phyloP scores from a whole-genome alignment of 257 asterid genomes.

The Rehmannia glutinosa region DNA sequence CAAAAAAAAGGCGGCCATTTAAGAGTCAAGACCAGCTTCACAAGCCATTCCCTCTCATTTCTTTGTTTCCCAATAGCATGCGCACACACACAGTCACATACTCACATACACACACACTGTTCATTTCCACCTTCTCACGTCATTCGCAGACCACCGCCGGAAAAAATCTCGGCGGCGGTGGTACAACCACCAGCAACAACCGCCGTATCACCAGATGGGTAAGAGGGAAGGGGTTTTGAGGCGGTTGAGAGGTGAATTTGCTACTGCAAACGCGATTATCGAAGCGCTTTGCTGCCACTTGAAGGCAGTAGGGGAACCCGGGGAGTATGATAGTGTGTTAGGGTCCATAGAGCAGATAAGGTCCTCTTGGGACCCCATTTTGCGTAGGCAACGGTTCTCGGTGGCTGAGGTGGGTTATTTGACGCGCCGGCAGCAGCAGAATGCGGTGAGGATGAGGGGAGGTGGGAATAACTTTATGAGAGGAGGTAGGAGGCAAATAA shows the following conservation, averaged over 20 bases:
- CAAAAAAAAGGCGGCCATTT: slow-evolving; percentile 31
- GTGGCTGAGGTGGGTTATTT: slow-evolving; percentile 67
- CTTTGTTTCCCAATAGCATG: slow-evolving; percentile 15
- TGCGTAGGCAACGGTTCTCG: slow-evolving; percentile 93
- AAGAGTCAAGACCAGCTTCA: slow-evolving; percentile 34
- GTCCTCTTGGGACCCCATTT: slow-evolving; percentile 64
- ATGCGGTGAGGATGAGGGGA: slow-evolving; percentile 27
- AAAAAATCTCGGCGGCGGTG: slow-evolving; percentile 41
- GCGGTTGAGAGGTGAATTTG: slow-evolving; percentile 91
- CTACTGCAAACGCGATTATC: slow-evolving; percentile 87
- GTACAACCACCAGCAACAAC: slow-evolving; percentile 50
- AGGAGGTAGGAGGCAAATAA: slow-evolving; percentile 40
- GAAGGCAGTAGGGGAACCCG: slow-evolving; percentile 56
- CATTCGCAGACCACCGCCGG: slow-evolving; percentile 49
- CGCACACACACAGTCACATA: too few relatives aligned
- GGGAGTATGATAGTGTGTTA: slow-evolving; percentile 77
- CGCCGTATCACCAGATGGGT: slow-evolving; percentile 43
- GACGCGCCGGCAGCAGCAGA: slow-evolving; percentile 51
- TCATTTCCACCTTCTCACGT: slow-evolving; percentile 29
- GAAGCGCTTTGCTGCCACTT: slow-evolving; percentile 87
- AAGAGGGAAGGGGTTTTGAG: slow-evolving; percentile 70
- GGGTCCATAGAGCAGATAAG: slow-evolving; percentile 73
- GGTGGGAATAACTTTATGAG: slow-evolving; percentile 50
- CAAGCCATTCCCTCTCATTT: slow-evolving; percentile 42
- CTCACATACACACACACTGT: slow-evolving; percentile 6